Evolutionary conservation across 2,329 filamentous ascomycete species (phyloP), one percentile per base, ranked within the genome.

Genomic region (Lachnellula suecica): DNA sequence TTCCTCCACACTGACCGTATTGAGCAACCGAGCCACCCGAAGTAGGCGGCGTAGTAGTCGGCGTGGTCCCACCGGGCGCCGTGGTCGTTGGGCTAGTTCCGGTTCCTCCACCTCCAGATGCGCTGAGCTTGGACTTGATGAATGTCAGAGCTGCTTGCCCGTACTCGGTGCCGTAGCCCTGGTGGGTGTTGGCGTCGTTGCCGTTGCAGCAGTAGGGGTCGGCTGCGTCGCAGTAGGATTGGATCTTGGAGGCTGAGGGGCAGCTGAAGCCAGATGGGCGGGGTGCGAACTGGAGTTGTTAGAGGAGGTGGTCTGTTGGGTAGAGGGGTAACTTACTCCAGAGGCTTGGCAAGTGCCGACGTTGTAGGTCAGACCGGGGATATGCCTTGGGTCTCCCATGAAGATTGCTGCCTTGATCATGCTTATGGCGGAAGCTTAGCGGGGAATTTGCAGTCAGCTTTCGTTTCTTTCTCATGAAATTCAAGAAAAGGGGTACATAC

Each of bases 161-260:
- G 58, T 84, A 85, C 55, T 77, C 75, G 49, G 65, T 70, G 2
- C 79, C 80, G 56, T 85, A 85, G 1, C 77, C 75, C 64, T 84
- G 78, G 64, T 85, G 82, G 2, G 75, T 74, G 49, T 73, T 72
- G 3, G 71, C 70, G 53, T 83, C 71, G 60, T 68, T 82, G 31
- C 82, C 82, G 23, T 74, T 83, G 70, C 80, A 84, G 73, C 82
- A 85, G 68, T 84, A 85, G 0, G 81, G 81, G 56, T 85, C 82
- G 1, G 76, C 64, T 11, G 75, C 68, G 63, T 85, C 81, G 64
- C 82, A 85, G 71, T 84, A 85, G 20, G 76, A 81, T 65, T 82
- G 70, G 61, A 84, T 79, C 64, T 79, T 82, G 58, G 66, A 68
- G 31, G 73, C 73, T n/a, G 73, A 76, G 1, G 75, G 74, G 66